Evolutionary conservation across 2,329 filamentous ascomycete species (phyloP).

Genomic region (Davidsoniella neocaledoniae): DNA sequence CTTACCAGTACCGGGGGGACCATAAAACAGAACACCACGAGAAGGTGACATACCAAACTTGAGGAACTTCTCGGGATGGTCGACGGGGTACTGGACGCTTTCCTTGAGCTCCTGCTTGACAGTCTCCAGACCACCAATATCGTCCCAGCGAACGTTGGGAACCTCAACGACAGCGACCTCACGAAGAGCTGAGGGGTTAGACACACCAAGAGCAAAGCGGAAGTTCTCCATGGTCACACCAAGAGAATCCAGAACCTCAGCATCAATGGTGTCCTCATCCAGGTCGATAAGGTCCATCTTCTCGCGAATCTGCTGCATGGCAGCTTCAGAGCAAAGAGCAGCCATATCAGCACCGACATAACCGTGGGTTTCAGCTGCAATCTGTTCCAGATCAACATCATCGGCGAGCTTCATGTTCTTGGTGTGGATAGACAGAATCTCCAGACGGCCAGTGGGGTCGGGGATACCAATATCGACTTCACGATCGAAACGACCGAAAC

Average conservation of each 20-base stretch:
- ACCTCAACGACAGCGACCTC: conserved; percentile 98
- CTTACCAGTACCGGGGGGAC: conserved; percentile 99
- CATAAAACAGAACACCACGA: conserved; percentile 96
- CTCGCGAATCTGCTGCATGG: conserved; percentile 99
- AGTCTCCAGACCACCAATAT: conserved; percentile 92
- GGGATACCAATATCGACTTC: conserved; percentile 98
- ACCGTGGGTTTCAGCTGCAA: conserved; percentile 94
- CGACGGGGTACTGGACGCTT: conserved; percentile 95
- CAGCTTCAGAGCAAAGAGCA: conserved; percentile 94
- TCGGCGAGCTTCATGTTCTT: conserved; percentile 99
- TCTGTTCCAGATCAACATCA: conserved; percentile 91
- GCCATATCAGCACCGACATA: conserved; percentile 98
- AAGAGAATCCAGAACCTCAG: conserved; percentile 92
- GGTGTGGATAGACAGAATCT: conserved; percentile 98
- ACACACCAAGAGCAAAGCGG: conserved; percentile 92
- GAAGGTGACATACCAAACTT: conserved; percentile 98
- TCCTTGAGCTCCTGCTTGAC: conserved; percentile 99
- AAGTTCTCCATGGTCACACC: conserved; percentile 99
- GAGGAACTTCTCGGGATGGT: conserved; percentile 99
- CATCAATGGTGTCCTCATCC: conserved; percentile 97
- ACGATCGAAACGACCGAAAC: conserved; percentile 96
- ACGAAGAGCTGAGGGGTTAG: conserved; percentile 94
- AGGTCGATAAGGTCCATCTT: conserved; percentile 99
- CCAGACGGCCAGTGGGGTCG: conserved; percentile 92
- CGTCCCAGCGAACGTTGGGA: conserved; percentile 98